A percentile compares a stretch with the other conserved stretches of the same genome.
Evolutionary conservation across 805 yeast genomes (phyloP).

Genomic region (Isabelozyma gotoi): DNA sequence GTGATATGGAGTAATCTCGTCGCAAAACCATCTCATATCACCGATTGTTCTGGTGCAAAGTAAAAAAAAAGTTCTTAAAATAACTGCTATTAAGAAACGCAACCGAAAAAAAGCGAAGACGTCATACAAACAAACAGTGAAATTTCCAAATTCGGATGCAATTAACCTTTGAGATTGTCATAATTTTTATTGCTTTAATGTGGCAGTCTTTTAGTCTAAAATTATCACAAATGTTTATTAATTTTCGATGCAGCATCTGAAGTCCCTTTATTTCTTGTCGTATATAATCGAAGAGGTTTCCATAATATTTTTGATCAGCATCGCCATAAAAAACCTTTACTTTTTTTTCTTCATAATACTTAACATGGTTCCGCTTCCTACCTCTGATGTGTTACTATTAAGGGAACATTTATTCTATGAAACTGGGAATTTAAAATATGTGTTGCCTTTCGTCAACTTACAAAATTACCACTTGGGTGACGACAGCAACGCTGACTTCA

Average conservation of each 20-base stretch:
- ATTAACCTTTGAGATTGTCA: background rate
- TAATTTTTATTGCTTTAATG: too few species aligned
- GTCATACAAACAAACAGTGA: background rate
- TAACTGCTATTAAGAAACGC: background rate
- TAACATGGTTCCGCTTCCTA: conserved; percentile 3
- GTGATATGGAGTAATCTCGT: too few species aligned
- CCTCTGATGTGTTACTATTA: conserved; percentile 5
- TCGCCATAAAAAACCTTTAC: too few species aligned
- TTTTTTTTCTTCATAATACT: background rate
- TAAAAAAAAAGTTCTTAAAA: background rate
- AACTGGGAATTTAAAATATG: conserved; percentile 22
- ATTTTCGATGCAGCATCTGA: background rate
- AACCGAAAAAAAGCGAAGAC: background rate
- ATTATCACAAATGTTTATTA: background rate
- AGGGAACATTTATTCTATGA: conserved; percentile 30
- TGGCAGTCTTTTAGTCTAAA: background rate
- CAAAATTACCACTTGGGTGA: conserved; percentile 17
- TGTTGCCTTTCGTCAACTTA: conserved; percentile 19
- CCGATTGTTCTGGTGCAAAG: too few species aligned
- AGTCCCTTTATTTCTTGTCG: background rate
- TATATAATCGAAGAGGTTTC: background rate
- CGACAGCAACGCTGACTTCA: background rate
- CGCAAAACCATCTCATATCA: too few species aligned
- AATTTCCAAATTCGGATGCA: background rate
- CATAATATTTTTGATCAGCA: background rate